Conservation (phyloP, 164 flowering plant genomes). For the Tetrastigma voinierianum region DNA sequence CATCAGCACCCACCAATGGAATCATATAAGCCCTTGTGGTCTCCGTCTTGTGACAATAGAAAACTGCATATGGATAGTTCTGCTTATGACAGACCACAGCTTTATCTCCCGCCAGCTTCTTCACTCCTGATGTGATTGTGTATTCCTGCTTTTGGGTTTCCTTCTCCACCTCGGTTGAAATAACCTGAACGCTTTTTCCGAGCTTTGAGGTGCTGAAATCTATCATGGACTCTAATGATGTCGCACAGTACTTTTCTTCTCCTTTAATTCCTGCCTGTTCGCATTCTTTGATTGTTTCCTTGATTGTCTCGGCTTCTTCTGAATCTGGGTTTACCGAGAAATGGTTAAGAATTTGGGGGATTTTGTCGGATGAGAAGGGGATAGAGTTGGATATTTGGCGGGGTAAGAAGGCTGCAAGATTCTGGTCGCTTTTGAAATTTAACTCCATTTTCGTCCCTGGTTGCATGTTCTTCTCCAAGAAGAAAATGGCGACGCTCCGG, state of each 20-base stretch:
- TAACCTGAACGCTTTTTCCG: constrained; percentile 28
- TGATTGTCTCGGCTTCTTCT: constrained; percentile 34
- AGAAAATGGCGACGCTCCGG: constrained; percentile 41
- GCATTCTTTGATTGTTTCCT: constrained; percentile 39
- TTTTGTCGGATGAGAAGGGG: constrained; percentile 38
- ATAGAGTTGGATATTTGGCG: constrained; percentile 24
- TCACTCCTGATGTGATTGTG: constrained; percentile 19
- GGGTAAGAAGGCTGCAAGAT: constrained; percentile 36
- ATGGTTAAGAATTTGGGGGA: constrained; percentile 25
- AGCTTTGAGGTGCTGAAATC: constrained; percentile 45
- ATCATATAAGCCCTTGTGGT: constrained; percentile 30
- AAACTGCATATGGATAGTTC: constrained; percentile 41
- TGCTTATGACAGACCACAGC: constrained; percentile 46
- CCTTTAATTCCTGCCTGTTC: constrained; percentile 30
- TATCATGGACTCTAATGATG: constrained; percentile 48
- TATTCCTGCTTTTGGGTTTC: constrained; percentile 28
- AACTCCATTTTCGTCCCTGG: constrained; percentile 27
- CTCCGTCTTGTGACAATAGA: constrained; percentile 38
- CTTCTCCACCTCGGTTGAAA: constrained; percentile 40
- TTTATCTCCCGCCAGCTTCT: constrained; percentile 21
- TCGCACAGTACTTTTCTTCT: constrained; percentile 50
- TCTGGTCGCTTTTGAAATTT: constrained; percentile 25
- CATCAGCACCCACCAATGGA: constrained; percentile 37
- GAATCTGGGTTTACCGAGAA: constrained; percentile 36
- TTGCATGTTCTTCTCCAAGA: constrained; percentile 41